Base-by-base conservation (phyloP, 345 rosid species). In the Trapa bicornis region DNA sequence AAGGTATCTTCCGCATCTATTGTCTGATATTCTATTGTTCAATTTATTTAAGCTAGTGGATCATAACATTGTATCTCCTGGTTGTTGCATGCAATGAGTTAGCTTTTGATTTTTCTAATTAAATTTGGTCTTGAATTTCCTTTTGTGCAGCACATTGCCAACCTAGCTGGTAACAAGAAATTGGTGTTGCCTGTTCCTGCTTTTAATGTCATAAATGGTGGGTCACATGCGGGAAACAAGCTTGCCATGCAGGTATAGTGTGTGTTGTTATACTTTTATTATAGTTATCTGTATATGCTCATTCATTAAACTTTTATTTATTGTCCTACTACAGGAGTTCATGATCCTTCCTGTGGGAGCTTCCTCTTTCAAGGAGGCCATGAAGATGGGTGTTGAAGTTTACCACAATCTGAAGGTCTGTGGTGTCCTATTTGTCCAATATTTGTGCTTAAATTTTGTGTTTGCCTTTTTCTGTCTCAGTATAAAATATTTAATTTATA, bases 351-450 rank as follows among this genome's bases (percentile, higher is more conserved):
- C 92, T n/a, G 72, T 76, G 1, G 87, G 86, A 37, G 92, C 89
- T 58, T 81, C 86, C 61, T 75, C 85, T 38, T 87, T 87, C 81
- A 84, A 79, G 70, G 87, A 87, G 72, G 87, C 87, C 75, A 84
- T 87, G 92, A 83, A 84, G 82, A 87, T 87, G 85, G 92, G 87
- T 3, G 78, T 79, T 61, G 92, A 87, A 80, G 87, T 83, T 16
- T 87, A 87, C 73, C 92, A 85, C 70, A 77, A 83, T 65, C 67
- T 85, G 76, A 85, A 85, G 87, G 90, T 83, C 32, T n/a, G 38
- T 42, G 50, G 29, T 22, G 8, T 47, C 15, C 45, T 32, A 8
- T 29, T 32, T 60, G 64, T 60, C 13, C 16, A 60, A 32, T 11
- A 32, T 60, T 15, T 8, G 15, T 10, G 22, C 15, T 60, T 32